Conservation (phyloP, 2,329 filamentous ascomycete genomes). For the Aspergillus udagawae region DNA sequence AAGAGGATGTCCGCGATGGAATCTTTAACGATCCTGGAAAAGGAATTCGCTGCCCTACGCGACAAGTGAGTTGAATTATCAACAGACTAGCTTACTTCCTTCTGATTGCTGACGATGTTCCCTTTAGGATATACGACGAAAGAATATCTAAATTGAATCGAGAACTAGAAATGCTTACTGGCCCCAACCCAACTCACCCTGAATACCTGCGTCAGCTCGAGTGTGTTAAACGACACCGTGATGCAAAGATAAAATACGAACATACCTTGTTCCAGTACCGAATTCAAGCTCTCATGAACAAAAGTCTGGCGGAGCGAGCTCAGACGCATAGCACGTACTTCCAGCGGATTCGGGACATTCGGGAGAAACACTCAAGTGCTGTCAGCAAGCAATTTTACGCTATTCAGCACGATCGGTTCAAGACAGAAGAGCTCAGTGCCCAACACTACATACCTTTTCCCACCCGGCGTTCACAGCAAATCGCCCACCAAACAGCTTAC, state of each 20-base stretch:
- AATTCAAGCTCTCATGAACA: constrained; percentile 66
- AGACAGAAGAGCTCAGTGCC: constrained; percentile 70
- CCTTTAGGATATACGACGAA: constrained; percentile 75
- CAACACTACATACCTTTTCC: constrained; percentile 82
- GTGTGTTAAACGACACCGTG: constrained; percentile 75
- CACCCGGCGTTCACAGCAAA: constrained; percentile 68
- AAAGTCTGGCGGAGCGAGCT: constrained; percentile 74
- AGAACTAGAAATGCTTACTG: constrained; percentile 58
- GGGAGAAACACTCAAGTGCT: constrained; percentile 73
- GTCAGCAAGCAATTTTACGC: constrained; percentile 90
- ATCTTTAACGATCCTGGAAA: constrained; percentile 74
- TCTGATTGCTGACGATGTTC: constrained; percentile 9
- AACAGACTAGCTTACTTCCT: not conserved
- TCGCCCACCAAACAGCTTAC: constrained; percentile 83
- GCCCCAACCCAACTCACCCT: constrained; percentile 67
- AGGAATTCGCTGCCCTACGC: constrained; percentile 80
- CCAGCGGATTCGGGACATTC: constrained; percentile 76
- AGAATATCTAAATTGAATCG: constrained; percentile 74
- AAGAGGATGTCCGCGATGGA: constrained; percentile 77
- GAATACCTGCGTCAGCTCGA: constrained; percentile 89
- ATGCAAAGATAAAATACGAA: constrained; percentile 75
- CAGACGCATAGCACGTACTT: constrained; percentile 89
- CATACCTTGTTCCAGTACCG: constrained; percentile 70
- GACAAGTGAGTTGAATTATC: constrained; percentile 46
- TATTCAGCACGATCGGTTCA: constrained; percentile 82